phyloP scores from a whole-genome alignment of 2,329 filamentous ascomycete species.

The Cytospora piceae region DNA sequence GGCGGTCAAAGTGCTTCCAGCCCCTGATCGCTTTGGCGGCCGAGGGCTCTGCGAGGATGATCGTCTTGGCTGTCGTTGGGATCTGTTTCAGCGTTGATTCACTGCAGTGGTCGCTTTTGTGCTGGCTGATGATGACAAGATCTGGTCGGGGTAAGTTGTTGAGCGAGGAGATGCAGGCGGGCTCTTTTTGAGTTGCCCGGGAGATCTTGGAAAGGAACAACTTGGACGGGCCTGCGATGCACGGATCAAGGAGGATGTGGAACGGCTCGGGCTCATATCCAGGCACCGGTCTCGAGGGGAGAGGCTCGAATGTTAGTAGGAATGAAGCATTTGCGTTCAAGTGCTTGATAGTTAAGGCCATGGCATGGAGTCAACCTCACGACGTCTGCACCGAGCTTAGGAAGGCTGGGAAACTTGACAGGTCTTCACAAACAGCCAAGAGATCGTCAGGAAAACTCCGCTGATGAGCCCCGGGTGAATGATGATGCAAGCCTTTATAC shows the following conservation, averaged over 20 bases:
- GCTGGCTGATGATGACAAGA: slow-evolving; percentile 51
- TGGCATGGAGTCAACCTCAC: slow-evolving; percentile 38
- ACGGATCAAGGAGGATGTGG: slow-evolving; percentile 73
- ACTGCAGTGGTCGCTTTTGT: slow-evolving; percentile 69
- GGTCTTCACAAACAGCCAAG: not conserved
- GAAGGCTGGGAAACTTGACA: not conserved
- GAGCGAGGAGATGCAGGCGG: slow-evolving; percentile 59
- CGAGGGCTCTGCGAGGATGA: slow-evolving; percentile 67
- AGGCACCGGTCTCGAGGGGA: slow-evolving; percentile 46
- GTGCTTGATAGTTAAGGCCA: slow-evolving; percentile 67
- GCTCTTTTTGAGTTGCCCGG: slow-evolving; percentile 57
- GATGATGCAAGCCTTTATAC: slow-evolving; percentile 2
- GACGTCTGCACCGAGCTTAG: not conserved
- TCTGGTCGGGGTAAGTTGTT: slow-evolving; percentile 48
- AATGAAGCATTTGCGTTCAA: slow-evolving; percentile 69
- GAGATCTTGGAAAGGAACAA: slow-evolving; percentile 66
- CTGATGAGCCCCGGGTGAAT: not conserved
- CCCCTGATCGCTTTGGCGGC: slow-evolving; percentile 67
- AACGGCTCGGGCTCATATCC: slow-evolving; percentile 53
- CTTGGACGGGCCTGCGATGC: slow-evolving; percentile 64
- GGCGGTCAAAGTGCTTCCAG: slow-evolving; percentile 69
- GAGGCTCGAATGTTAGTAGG: slow-evolving; percentile 64
- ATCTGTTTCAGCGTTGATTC: slow-evolving; percentile 69
- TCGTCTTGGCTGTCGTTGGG: slow-evolving; percentile 56
- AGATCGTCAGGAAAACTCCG: not conserved